A percentile compares a stretch with the other conserved stretches of the same genome.
phyloP scores from a whole-genome alignment of 176 grass and related monocot genomes.

The Phragmites australis region DNA sequence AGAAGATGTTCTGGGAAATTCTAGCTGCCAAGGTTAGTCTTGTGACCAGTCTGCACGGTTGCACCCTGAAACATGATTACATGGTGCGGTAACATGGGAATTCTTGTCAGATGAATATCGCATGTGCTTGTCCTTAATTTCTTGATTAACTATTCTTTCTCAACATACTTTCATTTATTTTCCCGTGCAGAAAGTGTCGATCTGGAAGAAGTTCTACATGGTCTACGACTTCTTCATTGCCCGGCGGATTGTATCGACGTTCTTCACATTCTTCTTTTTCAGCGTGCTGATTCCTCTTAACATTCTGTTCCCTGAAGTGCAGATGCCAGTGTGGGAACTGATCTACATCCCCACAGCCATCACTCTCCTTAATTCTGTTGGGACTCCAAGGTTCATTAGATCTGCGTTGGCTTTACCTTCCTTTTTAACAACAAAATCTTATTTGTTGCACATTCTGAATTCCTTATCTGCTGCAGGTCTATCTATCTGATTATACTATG shows the following conservation, averaged over 20 bases:
- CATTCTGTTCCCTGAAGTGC: conserved; percentile 51
- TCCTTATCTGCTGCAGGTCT: conserved; percentile 38
- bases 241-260: conserved; percentile 43
- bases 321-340: conserved; percentile 53
- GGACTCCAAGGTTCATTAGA: conserved; percentile 64
- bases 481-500: conserved; percentile 53
- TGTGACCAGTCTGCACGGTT: background rate
- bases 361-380: conserved; percentile 53
- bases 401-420: background rate
- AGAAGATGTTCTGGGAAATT: conserved; percentile 71
- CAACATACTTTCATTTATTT: background rate
- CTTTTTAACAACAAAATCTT: background rate
- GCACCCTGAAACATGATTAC: background rate
- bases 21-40: conserved; percentile 49
- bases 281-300: conserved; percentile 49
- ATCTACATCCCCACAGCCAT: conserved; percentile 50
- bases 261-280: conserved; percentile 78
- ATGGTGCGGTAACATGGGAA: background rate
- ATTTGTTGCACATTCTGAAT: background rate
- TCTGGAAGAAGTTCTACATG: conserved; percentile 68
- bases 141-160: background rate
- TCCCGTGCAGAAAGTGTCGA: conserved; percentile 44
- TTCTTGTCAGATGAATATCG: background rate
- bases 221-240: conserved; percentile 67
- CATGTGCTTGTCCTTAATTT: no score